A percentile compares a stretch with the other conserved stretches of the same genome.
Evolutionary conservation across 148 eudicot species (phyloP).

Genomic region (Dianthus caryophyllus): DNA sequence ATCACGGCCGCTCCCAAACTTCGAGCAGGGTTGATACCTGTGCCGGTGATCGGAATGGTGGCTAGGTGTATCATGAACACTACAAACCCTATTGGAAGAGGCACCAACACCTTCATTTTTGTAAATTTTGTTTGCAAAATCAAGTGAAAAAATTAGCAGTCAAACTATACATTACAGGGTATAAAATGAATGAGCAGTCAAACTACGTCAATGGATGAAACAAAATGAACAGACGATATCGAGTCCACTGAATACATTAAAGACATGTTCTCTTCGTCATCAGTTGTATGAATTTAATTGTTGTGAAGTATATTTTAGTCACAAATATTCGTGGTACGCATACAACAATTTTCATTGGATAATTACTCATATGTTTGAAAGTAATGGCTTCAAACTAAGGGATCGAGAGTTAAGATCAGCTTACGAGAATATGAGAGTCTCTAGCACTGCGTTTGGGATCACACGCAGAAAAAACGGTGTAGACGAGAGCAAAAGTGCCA

Average conservation of each 20-base stretch:
- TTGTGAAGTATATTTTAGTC: no score
- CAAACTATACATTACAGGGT: no score
- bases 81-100: conserved; percentile 32
- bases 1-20: conserved; percentile 31
- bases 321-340: no score
- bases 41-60: conserved; percentile 28
- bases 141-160: not conserved
- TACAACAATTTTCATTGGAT: no score
- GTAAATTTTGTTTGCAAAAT: not conserved
- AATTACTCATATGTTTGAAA: no score
- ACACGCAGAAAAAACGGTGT: conserved; percentile 1
- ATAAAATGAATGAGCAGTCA: no score
- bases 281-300: no score
- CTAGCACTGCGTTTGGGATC: conserved; percentile 12
- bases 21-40: conserved; percentile 30
- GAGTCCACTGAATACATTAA: not conserved
- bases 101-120: conserved; percentile 24
- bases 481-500: conserved; percentile 2
- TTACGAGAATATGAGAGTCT: conserved; percentile 5
- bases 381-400: no score
- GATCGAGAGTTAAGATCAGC: not conserved
- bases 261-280: no score
- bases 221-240: no score
- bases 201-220: no score
- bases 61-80: conserved; percentile 33